Conservation (phyloP, 2,329 filamentous ascomycete species). For the Blumeria hordei region DNA sequence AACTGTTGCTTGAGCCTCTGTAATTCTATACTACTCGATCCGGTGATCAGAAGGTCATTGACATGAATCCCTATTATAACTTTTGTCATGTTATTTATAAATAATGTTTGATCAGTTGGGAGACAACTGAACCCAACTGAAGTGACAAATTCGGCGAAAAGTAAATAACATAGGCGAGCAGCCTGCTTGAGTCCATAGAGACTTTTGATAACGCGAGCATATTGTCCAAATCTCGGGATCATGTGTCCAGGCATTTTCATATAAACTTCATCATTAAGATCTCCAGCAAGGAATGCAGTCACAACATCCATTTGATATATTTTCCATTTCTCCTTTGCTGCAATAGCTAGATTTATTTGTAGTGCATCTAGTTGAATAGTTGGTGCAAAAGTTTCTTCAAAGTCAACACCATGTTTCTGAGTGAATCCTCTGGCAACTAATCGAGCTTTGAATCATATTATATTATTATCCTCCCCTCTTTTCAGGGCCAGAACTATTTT, state of each 20-base stretch:
- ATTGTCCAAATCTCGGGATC: neutral
- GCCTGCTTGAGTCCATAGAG: slow-evolving; percentile 16
- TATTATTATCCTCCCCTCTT: neutral
- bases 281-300: neutral
- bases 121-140: neutral
- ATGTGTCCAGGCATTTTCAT: too few species aligned
- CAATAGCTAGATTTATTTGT: neutral
- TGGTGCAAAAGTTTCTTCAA: neutral
- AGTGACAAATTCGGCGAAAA: slow-evolving; percentile 3
- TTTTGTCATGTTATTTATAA: neutral
- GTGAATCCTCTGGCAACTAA: too few species aligned
- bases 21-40: neutral
- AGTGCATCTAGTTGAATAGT: neutral
- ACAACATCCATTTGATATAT: neutral
- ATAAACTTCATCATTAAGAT: too few species aligned
- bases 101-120: neutral
- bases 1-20: neutral
- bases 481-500: neutral
- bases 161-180: slow-evolving; percentile 10
- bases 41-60: neutral
- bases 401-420: neutral
- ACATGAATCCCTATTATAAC: too few species aligned
- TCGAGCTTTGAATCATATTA: neutral
- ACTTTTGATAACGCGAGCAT: slow-evolving; percentile 10
- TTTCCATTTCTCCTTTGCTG: neutral